Evolutionary conservation across 768 basidiomycete species (phyloP).

Genomic region (Hydnomerulius pinastri): DNA sequence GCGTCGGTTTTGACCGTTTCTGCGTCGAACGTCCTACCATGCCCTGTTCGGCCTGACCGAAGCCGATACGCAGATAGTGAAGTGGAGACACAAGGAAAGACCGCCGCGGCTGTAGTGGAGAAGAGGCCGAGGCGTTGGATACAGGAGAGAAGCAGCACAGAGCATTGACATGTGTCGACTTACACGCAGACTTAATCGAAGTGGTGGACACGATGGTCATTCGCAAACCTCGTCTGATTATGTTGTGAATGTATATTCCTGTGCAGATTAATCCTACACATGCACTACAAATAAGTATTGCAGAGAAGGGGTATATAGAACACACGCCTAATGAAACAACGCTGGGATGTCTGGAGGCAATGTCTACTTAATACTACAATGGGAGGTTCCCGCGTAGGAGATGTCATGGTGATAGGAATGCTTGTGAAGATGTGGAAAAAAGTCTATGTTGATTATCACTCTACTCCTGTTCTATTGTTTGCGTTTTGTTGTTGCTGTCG

Average conservation of each 20-base stretch:
- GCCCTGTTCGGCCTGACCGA: conserved; percentile 67
- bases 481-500: conserved; percentile 39
- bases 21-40: conserved; percentile 76
- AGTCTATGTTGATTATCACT: conserved; percentile 17
- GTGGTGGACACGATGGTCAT: background rate
- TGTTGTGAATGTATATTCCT: background rate
- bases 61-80: conserved; percentile 60
- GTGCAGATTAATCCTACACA: background rate
- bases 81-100: conserved; percentile 25
- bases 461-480: conserved; percentile 14
- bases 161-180: conserved; percentile 11
- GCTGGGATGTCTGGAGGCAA: conserved; percentile 6
- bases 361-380: conserved; percentile 31
- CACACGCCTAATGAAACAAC: conserved; percentile 18
- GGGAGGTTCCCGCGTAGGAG: conserved; percentile 18
- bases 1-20: conserved; percentile 79
- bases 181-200: conserved; percentile 2
- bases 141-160: conserved; percentile 54
- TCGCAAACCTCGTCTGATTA: background rate
- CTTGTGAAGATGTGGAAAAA: conserved; percentile 1
- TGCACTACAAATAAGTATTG: background rate
- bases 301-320: conserved; percentile 19
- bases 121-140: conserved; percentile 80
- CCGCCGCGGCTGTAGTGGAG: conserved; percentile 46
- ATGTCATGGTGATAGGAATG: conserved; percentile 16